These are phyloP conservation scores for Chaetomium cochliodes DNA, from an alignment of 495 filamentous ascomycete genomes.

Conservation along the genomic window DNA sequence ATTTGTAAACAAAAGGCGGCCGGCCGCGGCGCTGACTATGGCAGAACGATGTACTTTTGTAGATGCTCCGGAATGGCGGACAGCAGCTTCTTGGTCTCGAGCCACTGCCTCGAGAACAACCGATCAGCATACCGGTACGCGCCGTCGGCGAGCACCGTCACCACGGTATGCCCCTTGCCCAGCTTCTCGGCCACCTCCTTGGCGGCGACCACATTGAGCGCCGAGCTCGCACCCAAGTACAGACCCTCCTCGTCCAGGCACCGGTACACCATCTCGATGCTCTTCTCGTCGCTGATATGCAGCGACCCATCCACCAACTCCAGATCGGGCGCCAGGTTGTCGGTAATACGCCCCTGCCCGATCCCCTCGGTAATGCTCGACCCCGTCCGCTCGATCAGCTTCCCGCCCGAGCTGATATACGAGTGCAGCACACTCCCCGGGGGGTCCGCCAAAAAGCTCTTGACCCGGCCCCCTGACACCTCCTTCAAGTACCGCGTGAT, in stretches of 20 bases:
- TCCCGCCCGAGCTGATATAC: slow-evolving; percentile 84
- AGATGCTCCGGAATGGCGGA: slow-evolving; percentile 80
- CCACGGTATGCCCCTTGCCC: slow-evolving; percentile 85
- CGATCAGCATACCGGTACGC: slow-evolving; percentile 95
- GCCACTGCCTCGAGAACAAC: slow-evolving; percentile 85
- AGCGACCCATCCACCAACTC: slow-evolving; percentile 82
- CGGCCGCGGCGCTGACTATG: slow-evolving; percentile 44
- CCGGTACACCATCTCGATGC: slow-evolving; percentile 95
- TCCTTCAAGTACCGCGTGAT: slow-evolving; percentile 88
- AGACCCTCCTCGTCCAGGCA: slow-evolving; percentile 95
- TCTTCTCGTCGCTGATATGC: slow-evolving; percentile 86
- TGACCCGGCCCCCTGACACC: slow-evolving; percentile 73
- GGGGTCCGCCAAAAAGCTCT: slow-evolving; percentile 88
- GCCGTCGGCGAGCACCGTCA: slow-evolving; percentile 91
- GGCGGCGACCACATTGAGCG: slow-evolving; percentile 91
- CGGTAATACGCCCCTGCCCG: slow-evolving; percentile 93
- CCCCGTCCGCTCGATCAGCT: slow-evolving; percentile 74
- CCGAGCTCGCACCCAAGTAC: slow-evolving; percentile 90
- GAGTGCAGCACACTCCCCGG: slow-evolving; percentile 89
- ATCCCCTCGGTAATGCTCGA: slow-evolving; percentile 96
- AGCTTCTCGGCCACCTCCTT: slow-evolving; percentile 91
- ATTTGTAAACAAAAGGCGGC: slow-evolving; percentile 1
- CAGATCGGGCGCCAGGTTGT: slow-evolving; percentile 85
- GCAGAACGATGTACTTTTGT: slow-evolving; percentile 88
- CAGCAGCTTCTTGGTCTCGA: slow-evolving; percentile 78